Conservation (phyloP, 169 alveolate genomes). For the Cryptosporidium ryanae region DNA sequence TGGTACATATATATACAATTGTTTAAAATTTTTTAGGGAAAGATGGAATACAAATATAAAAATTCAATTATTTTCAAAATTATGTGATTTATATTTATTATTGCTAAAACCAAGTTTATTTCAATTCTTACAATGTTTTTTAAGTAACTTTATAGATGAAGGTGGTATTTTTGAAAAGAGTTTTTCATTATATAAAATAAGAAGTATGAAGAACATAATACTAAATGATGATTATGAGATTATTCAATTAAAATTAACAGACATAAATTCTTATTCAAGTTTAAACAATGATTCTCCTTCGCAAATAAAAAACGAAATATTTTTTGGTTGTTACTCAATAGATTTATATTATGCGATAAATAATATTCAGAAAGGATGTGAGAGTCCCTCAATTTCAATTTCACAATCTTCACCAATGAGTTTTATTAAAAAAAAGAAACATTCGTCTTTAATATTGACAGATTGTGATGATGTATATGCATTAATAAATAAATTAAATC, state of each 20-base stretch:
- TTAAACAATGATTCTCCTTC: not conserved
- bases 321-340: conserved; percentile 65
- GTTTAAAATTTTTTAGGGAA: conserved; percentile 40
- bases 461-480: conserved; percentile 54
- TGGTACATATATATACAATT: conserved; percentile 46
- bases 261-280: conserved; percentile 22
- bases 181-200: conserved; percentile 41
- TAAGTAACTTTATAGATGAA: conserved; percentile 22
- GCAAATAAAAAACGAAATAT: conserved; percentile 46
- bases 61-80: conserved; percentile 24
- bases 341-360: conserved; percentile 53
- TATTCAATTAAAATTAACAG: conserved; percentile 44
- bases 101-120: conserved; percentile 50
- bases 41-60: conserved; percentile 36
- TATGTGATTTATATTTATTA: conserved; percentile 38
- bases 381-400: conserved; percentile 35
- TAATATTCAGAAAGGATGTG: conserved; percentile 55
- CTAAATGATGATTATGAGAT: conserved; percentile 35
- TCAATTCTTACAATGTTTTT: conserved; percentile 31
- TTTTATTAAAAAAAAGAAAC: conserved; percentile 31
- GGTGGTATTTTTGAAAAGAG: conserved; percentile 66
- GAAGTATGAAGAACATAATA: conserved; percentile 41
- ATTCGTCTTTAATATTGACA: conserved; percentile 52
- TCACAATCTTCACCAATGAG: conserved; percentile 52
- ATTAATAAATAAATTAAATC: conserved; percentile 30